Evolutionary conservation across 805 yeast genomes (phyloP), one percentile per base, ranked within the genome.

Genomic region (Sugiyamaella americana): DNA sequence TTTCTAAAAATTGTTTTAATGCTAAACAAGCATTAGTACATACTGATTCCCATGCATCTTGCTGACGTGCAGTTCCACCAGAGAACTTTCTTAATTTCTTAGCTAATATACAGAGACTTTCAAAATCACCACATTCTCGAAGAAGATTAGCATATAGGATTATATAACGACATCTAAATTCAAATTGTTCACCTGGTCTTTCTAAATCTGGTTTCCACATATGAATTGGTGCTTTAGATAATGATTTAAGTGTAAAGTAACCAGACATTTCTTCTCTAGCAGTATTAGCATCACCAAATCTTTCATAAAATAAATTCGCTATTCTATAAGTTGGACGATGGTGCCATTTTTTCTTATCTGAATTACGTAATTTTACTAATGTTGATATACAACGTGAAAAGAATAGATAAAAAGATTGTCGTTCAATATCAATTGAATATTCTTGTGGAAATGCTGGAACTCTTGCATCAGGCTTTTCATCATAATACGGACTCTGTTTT

Each of bases 191-290:
- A 0, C 99, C 99, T 0, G 97, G 93, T 18, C 94, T 67, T 62
- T 94, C 98, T 56, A 72, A 63, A 41, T 88, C 96, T 0, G 97
- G 95, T 56, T 87, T 87, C 98, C 98, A 93, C 48, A 93, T 85
- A 53, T 79, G 83, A 1, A 89, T 78, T 34, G 93, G 72, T 8
- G 82, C 78, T 58, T 87, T 84, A 37, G 79, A 78, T n/a, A 54
- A 53, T 0, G 87, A 71, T 54, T 80, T 85, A 41, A 87, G 62
- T 5, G 84, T 73, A 44, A 89, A 75, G 16, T 87, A 67, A 0
- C 70, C 59, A 1, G 76, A 68, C 76, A 91, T 77, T 53, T 84
- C 87, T 10, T 74, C 74, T 40, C 72, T 69, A 0, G 97, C 93
- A 0, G 66, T 70, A 2, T 65, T 64, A 5, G 65, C 51, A 47